Evolutionary conservation across 139 green algal species (phyloP).

Genomic region (Pseudopediastrum boryanum): DNA sequence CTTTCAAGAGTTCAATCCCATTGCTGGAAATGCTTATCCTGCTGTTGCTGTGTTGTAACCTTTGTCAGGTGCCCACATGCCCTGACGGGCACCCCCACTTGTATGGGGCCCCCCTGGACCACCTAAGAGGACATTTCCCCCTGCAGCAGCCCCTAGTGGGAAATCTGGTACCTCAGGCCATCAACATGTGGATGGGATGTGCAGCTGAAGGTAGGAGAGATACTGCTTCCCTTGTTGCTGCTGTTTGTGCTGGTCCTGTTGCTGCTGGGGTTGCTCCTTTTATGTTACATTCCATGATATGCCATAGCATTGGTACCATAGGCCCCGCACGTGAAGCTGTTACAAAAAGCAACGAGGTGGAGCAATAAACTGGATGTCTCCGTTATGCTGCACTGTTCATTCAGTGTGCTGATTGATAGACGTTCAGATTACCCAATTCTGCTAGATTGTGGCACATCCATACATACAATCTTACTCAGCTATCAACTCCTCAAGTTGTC

Average conservation of each 20-base stretch:
- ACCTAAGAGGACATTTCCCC: constrained; percentile 61
- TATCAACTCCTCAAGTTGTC: no score
- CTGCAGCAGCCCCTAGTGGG: constrained; percentile 60
- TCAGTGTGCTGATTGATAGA: background rate
- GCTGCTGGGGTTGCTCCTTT: background rate
- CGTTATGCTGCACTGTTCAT: background rate
- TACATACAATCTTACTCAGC: no score
- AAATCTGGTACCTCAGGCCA: constrained; percentile 72
- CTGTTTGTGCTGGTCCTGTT: no score
- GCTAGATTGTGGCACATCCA: no score
- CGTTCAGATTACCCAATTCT: no score
- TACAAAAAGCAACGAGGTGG: no score
- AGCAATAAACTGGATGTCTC: no score
- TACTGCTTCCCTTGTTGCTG: background rate
- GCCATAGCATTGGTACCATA: background rate
- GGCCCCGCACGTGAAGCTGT: background rate
- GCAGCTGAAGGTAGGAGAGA: constrained; percentile 36
- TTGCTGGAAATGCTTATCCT: background rate
- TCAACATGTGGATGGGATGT: constrained; percentile 77
- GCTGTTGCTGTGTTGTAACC: background rate
- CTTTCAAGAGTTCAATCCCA: background rate
- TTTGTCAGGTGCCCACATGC: constrained; percentile 38
- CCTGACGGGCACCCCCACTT: constrained; percentile 70
- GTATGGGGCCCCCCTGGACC: constrained; percentile 53
- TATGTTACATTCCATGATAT: background rate